Evolutionary conservation across 495 filamentous ascomycete genomes (phyloP), one percentile per base, ranked within the genome.

Genomic region (Lasiosphaeria hispida): DNA sequence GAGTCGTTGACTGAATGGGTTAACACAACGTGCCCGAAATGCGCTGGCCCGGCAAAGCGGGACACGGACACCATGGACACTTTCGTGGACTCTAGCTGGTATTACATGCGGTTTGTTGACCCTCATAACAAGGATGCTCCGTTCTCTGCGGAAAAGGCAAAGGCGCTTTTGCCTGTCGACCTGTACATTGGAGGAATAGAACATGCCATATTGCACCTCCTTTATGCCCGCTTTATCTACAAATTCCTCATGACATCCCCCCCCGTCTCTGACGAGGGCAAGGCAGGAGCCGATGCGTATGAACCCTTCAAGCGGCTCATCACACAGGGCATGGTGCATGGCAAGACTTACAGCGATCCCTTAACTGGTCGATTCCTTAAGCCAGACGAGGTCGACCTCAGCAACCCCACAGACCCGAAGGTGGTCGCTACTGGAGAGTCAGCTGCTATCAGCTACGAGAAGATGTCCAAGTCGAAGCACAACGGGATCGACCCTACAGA

Each of bases 11-110:
- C 82, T 11, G 84, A 89, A 15, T 96, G 90, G 89, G 76, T 89
- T 7, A 83, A 91, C 61, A 89, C 85, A 0, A 62, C 76, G 0
- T 96, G 91, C 63, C 91, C 91, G 2, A 86, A 80, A 34, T 96
- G 91, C 60, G 73, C 76, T 9, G 78, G 80, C 4, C 71, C 80
- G 4, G 91, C 91, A 7, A 87, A 83, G 65, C 84, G 91, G 34
- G 91, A 96, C 64, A 96, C 91, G 2, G 91, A 96, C 66, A 96
- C 91, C 0, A 95, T 96, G 91, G 91, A 96, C 69, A 96, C 91
- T 0, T 96, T 96, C 69, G 90, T 96, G 38, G 91, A 96, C 70
- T 93, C 89, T 0, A 93, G 89, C 43, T 96, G 91, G 91, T 96
- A 96, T 68, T 95, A 83, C 62, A 83, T 92, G 76, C 83, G 91